phyloP scores from a whole-genome alignment of 202 grass and related monocot genomes.

The Zoysia matrella region DNA sequence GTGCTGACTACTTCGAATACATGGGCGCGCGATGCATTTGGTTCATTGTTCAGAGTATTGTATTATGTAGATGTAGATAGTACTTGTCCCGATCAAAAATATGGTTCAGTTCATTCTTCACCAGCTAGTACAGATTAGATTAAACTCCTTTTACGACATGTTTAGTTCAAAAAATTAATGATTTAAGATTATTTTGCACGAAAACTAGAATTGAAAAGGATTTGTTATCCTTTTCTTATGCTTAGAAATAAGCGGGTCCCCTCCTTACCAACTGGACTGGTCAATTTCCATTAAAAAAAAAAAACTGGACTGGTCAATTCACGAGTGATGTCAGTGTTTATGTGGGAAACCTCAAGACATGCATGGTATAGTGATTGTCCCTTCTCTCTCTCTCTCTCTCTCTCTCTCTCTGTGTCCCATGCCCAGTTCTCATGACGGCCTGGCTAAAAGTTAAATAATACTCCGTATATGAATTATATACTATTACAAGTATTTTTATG shows the following conservation, averaged over 20 bases:
- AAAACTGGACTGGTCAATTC: not conserved
- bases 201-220: not conserved
- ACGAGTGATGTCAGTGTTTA: not conserved
- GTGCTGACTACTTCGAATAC: conserved; percentile 11
- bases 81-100: not conserved
- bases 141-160: not conserved
- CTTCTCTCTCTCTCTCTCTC: no score
- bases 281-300: not conserved
- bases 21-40: no score
- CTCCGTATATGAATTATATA: no score
- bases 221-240: not conserved
- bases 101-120: not conserved
- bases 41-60: not conserved
- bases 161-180: not conserved
- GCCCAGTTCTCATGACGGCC: no score
- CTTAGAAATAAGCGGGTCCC: no score
- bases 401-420: no score
- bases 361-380: no score
- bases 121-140: not conserved
- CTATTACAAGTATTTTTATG: no score
- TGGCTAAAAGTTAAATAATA: no score
- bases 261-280: not conserved
- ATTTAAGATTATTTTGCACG: not conserved
- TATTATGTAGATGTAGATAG: not conserved
- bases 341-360: not conserved